Conservation (phyloP, 2,329 filamentous ascomycete genomes). For the Monilinia polystroma region DNA sequence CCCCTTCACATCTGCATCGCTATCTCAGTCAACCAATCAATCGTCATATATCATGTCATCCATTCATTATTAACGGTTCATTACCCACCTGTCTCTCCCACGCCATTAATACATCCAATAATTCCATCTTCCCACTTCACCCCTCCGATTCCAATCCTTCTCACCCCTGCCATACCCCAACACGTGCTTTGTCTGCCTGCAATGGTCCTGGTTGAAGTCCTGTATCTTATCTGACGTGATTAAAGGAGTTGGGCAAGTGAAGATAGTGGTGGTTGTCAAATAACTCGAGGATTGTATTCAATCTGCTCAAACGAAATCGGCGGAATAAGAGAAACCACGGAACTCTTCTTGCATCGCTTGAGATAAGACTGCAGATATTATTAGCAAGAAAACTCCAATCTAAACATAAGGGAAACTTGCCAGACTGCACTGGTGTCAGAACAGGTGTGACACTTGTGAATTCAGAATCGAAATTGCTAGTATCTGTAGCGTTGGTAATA, state of each 20-base stretch:
- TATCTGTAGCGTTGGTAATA: conserved; percentile 91
- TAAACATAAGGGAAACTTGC: conserved; percentile 56
- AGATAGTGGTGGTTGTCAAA: background rate
- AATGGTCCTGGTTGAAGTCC: background rate
- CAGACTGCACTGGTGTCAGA: conserved; percentile 92
- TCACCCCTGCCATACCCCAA: background rate
- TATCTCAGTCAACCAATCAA: conserved; percentile 13
- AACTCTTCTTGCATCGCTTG: conserved; percentile 99
- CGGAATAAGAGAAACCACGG: conserved; percentile 87
- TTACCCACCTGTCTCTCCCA: conserved; percentile 1
- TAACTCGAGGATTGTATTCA: background rate
- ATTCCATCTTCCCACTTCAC: background rate
- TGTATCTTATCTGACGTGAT: background rate
- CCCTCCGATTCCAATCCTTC: background rate
- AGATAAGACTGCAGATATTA: conserved; percentile 68
- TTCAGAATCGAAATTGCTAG: conserved; percentile 99
- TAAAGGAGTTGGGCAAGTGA: background rate
- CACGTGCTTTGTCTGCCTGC: background rate
- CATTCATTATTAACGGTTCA: conserved; percentile 18
- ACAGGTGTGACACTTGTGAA: conserved; percentile 98
- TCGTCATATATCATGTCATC: conserved; percentile 14
- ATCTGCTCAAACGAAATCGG: conserved; percentile 39
- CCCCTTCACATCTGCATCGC: background rate
- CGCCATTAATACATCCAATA: conserved; percentile 10
- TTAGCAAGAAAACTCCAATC: conserved; percentile 6